Evolutionary conservation across 495 filamentous ascomycete species (phyloP).

Genomic region (Baudoinia panamericana): DNA sequence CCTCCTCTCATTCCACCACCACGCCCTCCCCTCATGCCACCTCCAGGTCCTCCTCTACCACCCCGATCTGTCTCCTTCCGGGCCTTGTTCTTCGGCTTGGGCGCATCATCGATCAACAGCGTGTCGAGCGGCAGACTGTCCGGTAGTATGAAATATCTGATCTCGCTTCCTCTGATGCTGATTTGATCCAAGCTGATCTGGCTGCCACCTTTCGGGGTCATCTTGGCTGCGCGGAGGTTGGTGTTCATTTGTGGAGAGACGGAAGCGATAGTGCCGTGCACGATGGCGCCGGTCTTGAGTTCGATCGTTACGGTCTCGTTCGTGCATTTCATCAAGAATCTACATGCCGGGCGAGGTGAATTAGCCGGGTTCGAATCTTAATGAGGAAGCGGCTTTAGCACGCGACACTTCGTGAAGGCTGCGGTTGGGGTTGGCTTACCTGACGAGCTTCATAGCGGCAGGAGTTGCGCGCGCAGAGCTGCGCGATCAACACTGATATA

Average conservation of each 20-base stretch:
- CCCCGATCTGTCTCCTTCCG: slow-evolving; percentile 70
- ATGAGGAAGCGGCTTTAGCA: slow-evolving; percentile 25
- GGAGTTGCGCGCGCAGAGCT: neutral
- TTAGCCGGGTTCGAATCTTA: slow-evolving; percentile 32
- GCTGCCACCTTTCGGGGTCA: slow-evolving; percentile 58
- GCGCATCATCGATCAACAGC: slow-evolving; percentile 84
- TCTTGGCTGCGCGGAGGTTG: slow-evolving; percentile 67
- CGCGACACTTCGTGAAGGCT: slow-evolving; percentile 27
- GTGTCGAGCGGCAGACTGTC: slow-evolving; percentile 91
- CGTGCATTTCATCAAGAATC: slow-evolving; percentile 96
- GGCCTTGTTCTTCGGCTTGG: slow-evolving; percentile 98
- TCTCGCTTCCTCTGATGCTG: slow-evolving; percentile 85
- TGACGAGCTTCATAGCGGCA: slow-evolving; percentile 85
- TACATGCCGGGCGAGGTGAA: slow-evolving; percentile 27
- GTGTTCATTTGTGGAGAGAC: slow-evolving; percentile 98
- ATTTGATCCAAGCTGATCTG: slow-evolving; percentile 83
- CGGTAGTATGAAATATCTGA: slow-evolving; percentile 87
- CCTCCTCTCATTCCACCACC: slow-evolving; percentile 14
- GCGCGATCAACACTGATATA: neutral
- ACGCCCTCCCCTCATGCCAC: slow-evolving; percentile 14
- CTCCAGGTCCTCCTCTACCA: slow-evolving; percentile 6
- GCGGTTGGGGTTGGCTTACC: slow-evolving; percentile 45
- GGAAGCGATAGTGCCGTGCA: slow-evolving; percentile 88
- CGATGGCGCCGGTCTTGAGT: slow-evolving; percentile 93
- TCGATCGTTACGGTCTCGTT: slow-evolving; percentile 97